Conservation (phyloP, 2,329 filamentous ascomycete genomes). For the Hypoxylon sp. region DNA sequence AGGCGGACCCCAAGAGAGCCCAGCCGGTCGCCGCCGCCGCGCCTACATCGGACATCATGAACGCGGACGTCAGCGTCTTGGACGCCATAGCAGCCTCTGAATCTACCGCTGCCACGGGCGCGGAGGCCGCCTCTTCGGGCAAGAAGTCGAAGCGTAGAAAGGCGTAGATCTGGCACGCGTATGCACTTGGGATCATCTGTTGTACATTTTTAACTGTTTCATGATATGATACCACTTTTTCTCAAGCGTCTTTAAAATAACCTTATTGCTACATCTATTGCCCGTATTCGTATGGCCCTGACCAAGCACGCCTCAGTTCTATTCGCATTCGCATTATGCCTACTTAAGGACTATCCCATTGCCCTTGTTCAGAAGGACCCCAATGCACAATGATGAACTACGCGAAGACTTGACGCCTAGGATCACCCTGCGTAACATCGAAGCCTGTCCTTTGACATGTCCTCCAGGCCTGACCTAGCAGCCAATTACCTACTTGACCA, state of each 20-base stretch:
- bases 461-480: background rate
- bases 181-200: conserved; percentile 38
- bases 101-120: conserved; percentile 35
- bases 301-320: background rate
- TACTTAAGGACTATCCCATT: background rate
- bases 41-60: conserved; percentile 43
- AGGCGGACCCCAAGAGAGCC: conserved; percentile 69
- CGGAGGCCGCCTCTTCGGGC: conserved; percentile 32
- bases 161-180: too few species aligned
- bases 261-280: background rate
- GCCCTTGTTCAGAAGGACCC: background rate
- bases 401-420: too few species aligned
- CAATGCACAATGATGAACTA: background rate
- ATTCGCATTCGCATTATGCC: background rate
- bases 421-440: too few species aligned
- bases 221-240: conserved; percentile 21
- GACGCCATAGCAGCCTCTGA: conserved; percentile 50
- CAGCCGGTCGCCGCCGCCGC: conserved; percentile 46
- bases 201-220: conserved; percentile 22
- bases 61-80: conserved; percentile 57
- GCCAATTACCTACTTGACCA: conserved; percentile 1
- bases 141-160: conserved; percentile 48
- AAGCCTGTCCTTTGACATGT: background rate
- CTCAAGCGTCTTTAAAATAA: background rate
- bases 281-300: background rate